Evolutionary conservation across 2,329 filamentous ascomycete species (phyloP), one percentile per base, ranked within the genome.

Genomic region (Claviceps sp.): DNA sequence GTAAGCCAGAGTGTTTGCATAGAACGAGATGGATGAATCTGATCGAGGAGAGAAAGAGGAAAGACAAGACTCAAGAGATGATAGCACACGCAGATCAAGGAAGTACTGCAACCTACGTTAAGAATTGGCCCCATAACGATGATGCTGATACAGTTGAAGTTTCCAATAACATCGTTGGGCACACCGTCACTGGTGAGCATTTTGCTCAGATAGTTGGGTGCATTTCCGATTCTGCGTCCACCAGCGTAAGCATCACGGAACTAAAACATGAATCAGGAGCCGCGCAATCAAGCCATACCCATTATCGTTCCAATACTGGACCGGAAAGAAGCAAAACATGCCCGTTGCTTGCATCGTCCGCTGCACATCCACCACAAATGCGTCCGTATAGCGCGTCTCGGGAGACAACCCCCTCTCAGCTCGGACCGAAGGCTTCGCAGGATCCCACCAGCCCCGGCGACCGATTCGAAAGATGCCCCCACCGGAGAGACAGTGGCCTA

Each of bases 281-380:
- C 11, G 8, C 41, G 22, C 2, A 4, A 30, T 10, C 19, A 17
- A 14, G 10, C 3, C 30, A 34, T 16, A 57, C 55, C 59, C 69
- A 14, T 68, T 68, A 50, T 71, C 66, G 56, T 70, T 71, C 55
- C 70, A 57, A 52, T 59, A 61, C 58, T 66, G 70, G 5, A 72
- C 60, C 5, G 70, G 69, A 37, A 70, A 64, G 56, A 70, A 71
- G 26, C 69, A 60, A 59, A 70, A 68, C 61, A 73, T 66, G 52
- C 67, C 61, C n/a, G 66, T 66, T 5, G 70, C 70, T 26, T 66
- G 58, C 60, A 67, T 67, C 0, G 69, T 72, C 61, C 82, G 78
- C 51, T 72, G 71, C 14, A 83, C 76, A 58, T 86, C 81, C 59
- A 80, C 78, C 49, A 88, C 82, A 71, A 81, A 83, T 39, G 75